These are phyloP conservation scores for Aspergillus taichungensis DNA, from an alignment of 495 filamentous ascomycete species.

Conservation along the genomic window DNA sequence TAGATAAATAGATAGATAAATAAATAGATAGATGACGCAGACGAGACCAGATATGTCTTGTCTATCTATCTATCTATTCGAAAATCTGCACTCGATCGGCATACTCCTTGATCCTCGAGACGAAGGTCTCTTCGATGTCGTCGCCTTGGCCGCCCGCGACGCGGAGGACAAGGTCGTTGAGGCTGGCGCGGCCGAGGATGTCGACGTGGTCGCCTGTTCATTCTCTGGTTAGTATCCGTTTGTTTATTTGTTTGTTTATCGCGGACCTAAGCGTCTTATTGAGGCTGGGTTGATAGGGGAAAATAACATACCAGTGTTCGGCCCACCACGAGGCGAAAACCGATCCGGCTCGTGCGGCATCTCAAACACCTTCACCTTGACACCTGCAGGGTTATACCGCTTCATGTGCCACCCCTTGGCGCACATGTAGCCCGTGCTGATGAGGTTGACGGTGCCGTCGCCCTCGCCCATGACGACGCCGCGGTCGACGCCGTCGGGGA, in stretches of 20 bases:
- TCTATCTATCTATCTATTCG: constrained; percentile 20
- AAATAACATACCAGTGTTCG: constrained; percentile 63
- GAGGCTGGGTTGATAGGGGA: no score
- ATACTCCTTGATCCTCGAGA: constrained; percentile 74
- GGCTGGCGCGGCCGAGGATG: constrained; percentile 76
- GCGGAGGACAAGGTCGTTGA: constrained; percentile 84
- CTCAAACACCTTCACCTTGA: constrained; percentile 76
- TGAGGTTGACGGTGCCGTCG: constrained; percentile 84
- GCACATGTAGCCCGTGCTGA: constrained; percentile 94
- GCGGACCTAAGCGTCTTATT: no score
- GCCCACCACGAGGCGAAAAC: constrained; percentile 84
- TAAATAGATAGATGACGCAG: neutral
- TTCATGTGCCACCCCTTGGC: constrained; percentile 84
- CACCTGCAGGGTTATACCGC: constrained; percentile 81
- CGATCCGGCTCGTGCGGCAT: constrained; percentile 95
- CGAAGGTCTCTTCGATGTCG: constrained; percentile 64
- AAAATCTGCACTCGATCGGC: constrained; percentile 72
- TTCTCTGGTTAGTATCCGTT: neutral
- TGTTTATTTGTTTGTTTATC: constrained; percentile 3
- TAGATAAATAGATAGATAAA: neutral
- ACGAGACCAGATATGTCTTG: neutral
- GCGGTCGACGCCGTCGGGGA: constrained; percentile 62
- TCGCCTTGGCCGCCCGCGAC: constrained; percentile 86
- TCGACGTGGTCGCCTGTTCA: constrained; percentile 80
- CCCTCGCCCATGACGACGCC: constrained; percentile 91